Evolutionary conservation across 2,329 filamentous ascomycete species (phyloP).

Genomic region (Huntiella moniliformis): DNA sequence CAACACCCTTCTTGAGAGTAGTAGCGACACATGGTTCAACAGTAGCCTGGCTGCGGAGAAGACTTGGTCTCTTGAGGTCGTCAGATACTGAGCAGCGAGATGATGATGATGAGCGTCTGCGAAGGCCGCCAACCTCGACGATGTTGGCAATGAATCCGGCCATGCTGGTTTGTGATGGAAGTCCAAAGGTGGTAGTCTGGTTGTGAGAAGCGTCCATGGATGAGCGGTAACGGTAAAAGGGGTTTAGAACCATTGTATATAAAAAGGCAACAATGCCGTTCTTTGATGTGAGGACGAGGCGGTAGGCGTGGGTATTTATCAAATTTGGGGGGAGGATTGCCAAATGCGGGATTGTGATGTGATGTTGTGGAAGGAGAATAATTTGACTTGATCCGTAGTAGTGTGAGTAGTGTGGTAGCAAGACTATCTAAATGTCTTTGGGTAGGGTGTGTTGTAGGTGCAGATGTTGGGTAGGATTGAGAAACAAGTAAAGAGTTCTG

Average conservation of each 20-base stretch:
- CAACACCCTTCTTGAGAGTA: conserved; percentile 9
- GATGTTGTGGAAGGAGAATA: neutral
- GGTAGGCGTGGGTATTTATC: neutral
- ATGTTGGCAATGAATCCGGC: conserved; percentile 11
- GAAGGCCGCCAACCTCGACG: conserved; percentile 8
- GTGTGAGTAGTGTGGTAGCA: neutral
- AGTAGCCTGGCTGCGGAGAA: conserved; percentile 11
- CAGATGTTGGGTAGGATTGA: neutral
- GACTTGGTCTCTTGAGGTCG: conserved; percentile 10
- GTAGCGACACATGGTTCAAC: conserved; percentile 7
- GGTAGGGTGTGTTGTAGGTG: neutral
- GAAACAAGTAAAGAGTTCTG: neutral
- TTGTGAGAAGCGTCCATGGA: conserved; percentile 7
- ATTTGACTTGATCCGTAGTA: neutral
- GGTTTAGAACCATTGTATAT: conserved; percentile 8
- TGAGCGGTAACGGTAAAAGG: conserved; percentile 8
- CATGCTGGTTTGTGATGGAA: conserved; percentile 8
- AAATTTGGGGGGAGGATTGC: neutral
- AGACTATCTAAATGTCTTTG: neutral
- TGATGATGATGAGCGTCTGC: conserved; percentile 10
- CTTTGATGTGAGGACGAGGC: neutral
- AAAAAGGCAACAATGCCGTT: neutral
- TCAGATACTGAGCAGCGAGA: conserved; percentile 11
- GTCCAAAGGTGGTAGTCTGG: conserved; percentile 6
- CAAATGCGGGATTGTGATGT: neutral